A percentile compares a stretch with the other conserved stretches of the same genome.
Evolutionary conservation across 495 filamentous ascomycete species (phyloP).

Genomic region (Annulohypoxylon maeteangense): DNA sequence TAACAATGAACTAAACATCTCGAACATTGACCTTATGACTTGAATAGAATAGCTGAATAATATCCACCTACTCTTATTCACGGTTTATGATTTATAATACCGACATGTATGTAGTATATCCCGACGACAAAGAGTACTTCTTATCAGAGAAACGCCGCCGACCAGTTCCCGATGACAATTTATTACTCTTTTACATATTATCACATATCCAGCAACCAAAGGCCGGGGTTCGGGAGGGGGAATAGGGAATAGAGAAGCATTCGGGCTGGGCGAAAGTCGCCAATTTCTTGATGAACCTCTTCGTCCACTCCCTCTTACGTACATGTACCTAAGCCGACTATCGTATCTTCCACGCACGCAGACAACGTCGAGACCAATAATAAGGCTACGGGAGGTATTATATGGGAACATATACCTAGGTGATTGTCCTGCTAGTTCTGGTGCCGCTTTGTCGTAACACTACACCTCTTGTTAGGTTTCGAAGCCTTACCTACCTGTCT

Average conservation of each 20-base stretch:
- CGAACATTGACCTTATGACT: background rate
- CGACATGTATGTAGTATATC: background rate
- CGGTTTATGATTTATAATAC: background rate
- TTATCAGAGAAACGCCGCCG: background rate
- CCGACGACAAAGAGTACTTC: background rate
- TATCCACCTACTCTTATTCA: background rate
- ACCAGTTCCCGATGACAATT: slow-evolving; percentile 22
- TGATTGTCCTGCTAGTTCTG: slow-evolving; percentile 18
- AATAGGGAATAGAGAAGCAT: slow-evolving; percentile 5
- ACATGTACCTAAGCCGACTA: slow-evolving; percentile 30
- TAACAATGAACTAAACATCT: background rate
- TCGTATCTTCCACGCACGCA: slow-evolving; percentile 13
- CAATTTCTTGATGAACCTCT: slow-evolving; percentile 26
- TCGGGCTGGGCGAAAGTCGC: slow-evolving; percentile 34
- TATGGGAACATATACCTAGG: slow-evolving; percentile 1
- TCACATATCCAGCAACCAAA: background rate
- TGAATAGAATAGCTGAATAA: background rate
- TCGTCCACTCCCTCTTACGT: slow-evolving; percentile 21
- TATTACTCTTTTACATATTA: slow-evolving; percentile 1
- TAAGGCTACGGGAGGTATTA: slow-evolving; percentile 18
- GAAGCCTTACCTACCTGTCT: slow-evolving; percentile 37
- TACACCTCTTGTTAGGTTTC: slow-evolving; percentile 26
- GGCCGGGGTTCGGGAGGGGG: slow-evolving; percentile 5
- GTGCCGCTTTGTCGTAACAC: slow-evolving; percentile 36
- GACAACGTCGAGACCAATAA: slow-evolving; percentile 16